These are phyloP conservation scores for Cyclotella distinguenda DNA, from an alignment of 108 stramenopile genomes.

Conservation along the genomic window DNA sequence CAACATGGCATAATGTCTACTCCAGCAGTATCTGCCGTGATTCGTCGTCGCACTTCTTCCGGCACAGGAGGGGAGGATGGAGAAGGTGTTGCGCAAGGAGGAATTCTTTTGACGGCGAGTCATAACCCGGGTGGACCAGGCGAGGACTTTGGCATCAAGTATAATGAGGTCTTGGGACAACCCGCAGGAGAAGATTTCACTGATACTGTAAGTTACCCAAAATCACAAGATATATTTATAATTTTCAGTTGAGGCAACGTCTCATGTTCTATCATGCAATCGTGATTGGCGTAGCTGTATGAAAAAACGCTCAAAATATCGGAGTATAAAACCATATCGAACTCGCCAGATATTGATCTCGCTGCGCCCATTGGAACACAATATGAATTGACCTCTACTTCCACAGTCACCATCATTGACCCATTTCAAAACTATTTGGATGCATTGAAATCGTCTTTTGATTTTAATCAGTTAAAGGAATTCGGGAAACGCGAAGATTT, in stretches of 20 bases:
- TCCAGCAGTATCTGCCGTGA: slow-evolving; percentile 89
- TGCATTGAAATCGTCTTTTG: slow-evolving; percentile 90
- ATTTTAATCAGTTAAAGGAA: slow-evolving; percentile 79
- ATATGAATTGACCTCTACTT: slow-evolving; percentile 58
- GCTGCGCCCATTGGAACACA: slow-evolving; percentile 62
- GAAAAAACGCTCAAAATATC: slow-evolving; percentile 60
- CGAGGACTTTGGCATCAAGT: slow-evolving; percentile 97
- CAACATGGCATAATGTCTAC: slow-evolving; percentile 94
- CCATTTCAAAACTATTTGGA: slow-evolving; percentile 82
- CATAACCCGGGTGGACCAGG: slow-evolving; percentile 99
- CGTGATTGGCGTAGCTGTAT: slow-evolving; percentile 52
- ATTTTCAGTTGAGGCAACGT: not conserved
- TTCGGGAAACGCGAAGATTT: slow-evolving; percentile 82
- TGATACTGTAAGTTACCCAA: slow-evolving; percentile 70
- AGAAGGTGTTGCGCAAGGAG: slow-evolving; percentile 76
- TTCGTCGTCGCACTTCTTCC: slow-evolving; percentile 50
- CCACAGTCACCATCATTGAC: slow-evolving; percentile 85
- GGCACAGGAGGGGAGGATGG: slow-evolving; percentile 46
- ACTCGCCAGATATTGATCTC: slow-evolving; percentile 61
- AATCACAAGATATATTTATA: not conserved
- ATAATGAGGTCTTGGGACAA: slow-evolving; percentile 94
- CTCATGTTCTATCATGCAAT: not conserved
- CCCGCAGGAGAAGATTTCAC: slow-evolving; percentile 97
- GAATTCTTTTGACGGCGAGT: slow-evolving; percentile 95
- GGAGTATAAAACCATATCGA: slow-evolving; percentile 67